phyloP scores from a whole-genome alignment of 768 basidiomycete species.

The Termitomyces sp. region DNA sequence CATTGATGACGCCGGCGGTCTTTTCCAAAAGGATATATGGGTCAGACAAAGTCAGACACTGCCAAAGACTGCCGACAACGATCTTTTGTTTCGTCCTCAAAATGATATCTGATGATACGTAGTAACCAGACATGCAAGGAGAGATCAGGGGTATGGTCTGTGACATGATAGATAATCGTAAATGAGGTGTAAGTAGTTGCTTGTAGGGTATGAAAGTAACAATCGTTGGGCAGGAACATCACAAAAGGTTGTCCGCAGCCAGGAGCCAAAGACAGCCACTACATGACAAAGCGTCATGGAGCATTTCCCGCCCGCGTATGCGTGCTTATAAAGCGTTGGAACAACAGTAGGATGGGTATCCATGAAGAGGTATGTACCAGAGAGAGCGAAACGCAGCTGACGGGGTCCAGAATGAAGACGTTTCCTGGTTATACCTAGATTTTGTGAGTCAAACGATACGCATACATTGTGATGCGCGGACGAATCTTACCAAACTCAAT shows the following conservation, averaged over 20 bases:
- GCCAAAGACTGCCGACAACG: conserved; percentile 9
- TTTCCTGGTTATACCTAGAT: conserved; percentile 18
- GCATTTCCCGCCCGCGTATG: conserved; percentile 2
- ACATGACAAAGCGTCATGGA: conserved; percentile 4
- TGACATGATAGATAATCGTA: conserved; percentile 10
- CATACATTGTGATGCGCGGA: not conserved
- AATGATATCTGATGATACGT: conserved; percentile 1
- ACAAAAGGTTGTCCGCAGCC: conserved; percentile 4
- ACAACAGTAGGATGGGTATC: conserved; percentile 19
- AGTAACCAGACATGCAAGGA: conserved; percentile 2
- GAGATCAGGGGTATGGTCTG: conserved; percentile 9
- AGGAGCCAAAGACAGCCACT: conserved; percentile 1
- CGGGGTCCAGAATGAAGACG: conserved; percentile 3
- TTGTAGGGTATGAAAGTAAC: conserved; percentile 15
- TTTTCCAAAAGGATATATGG: conserved; percentile 11
- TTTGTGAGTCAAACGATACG: not conserved
- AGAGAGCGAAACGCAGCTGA: conserved; percentile 10
- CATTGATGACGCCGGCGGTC: conserved; percentile 7
- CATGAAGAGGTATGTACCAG: conserved; percentile 21
- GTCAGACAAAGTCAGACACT: conserved; percentile 5
- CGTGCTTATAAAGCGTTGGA: conserved; percentile 6
- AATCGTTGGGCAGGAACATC: conserved; percentile 10
- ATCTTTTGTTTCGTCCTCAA: conserved; percentile 11
- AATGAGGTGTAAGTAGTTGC: conserved; percentile 13
- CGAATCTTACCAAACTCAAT: conserved; percentile 73